phyloP scores from a whole-genome alignment of 495 filamentous ascomycete species.

The Aspergillus homomorphus region DNA sequence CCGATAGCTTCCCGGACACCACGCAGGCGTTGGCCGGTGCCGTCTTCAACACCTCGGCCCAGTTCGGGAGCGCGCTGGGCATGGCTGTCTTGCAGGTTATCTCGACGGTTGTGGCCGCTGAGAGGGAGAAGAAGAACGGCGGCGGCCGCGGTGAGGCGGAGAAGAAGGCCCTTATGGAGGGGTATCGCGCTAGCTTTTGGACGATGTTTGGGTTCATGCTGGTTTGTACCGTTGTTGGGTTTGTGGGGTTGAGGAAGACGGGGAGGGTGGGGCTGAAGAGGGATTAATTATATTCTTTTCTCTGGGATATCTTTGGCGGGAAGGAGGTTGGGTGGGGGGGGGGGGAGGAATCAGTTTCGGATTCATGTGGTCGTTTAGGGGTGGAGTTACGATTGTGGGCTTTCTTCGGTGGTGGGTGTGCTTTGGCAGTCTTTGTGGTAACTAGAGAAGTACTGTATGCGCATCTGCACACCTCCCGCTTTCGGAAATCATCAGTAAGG shows the following conservation, averaged over 20 bases:
- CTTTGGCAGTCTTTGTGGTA: too few relatives aligned
- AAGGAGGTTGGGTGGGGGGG: too few relatives aligned
- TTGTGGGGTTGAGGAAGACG: slow-evolving; percentile 48
- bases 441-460: too few relatives aligned
- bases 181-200: slow-evolving; percentile 62
- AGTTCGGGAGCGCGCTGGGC: slow-evolving; percentile 59
- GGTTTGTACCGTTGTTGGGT: slow-evolving; percentile 37
- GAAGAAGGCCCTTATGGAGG: slow-evolving; percentile 47
- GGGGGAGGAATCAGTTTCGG: too few relatives aligned
- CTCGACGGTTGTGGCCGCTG: slow-evolving; percentile 47
- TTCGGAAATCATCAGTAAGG: too few relatives aligned
- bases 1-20: slow-evolving; percentile 52
- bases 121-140: slow-evolving; percentile 26
- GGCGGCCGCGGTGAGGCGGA: too few relatives aligned
- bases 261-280: slow-evolving; percentile 55
- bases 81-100: slow-evolving; percentile 56
- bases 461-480: too few relatives aligned
- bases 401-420: too few relatives aligned
- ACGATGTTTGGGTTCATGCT: slow-evolving; percentile 50
- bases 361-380: too few relatives aligned
- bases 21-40: slow-evolving; percentile 61
- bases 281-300: slow-evolving; percentile 41
- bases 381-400: too few relatives aligned
- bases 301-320: too few relatives aligned
- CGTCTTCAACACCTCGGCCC: slow-evolving; percentile 61